Conservation (phyloP, 2,329 filamentous ascomycete species). For the Phoma sp. region DNA sequence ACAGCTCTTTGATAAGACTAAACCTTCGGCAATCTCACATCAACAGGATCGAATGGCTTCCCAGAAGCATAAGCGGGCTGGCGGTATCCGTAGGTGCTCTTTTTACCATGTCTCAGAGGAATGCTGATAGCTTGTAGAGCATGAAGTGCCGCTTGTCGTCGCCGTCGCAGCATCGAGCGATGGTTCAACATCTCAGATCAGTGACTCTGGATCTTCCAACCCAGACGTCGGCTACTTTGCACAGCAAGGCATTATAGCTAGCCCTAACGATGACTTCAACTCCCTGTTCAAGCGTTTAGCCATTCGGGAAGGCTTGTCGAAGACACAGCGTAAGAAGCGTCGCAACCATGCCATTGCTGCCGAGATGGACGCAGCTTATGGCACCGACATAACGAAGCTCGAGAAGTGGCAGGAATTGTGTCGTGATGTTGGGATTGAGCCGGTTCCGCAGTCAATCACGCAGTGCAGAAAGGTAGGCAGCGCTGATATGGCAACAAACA, state of each 20-base stretch:
- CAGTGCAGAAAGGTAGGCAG: slow-evolving; percentile 33
- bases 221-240: slow-evolving; percentile 4
- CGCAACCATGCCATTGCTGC: slow-evolving; percentile 9
- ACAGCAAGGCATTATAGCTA: slow-evolving; percentile 18
- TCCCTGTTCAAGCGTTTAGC: slow-evolving; percentile 25
- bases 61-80: neutral
- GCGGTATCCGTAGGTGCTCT: neutral
- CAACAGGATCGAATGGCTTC: neutral
- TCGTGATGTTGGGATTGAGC: slow-evolving; percentile 19
- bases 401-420: slow-evolving; percentile 34
- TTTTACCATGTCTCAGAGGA: neutral
- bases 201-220: neutral
- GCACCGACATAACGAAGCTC: slow-evolving; percentile 16
- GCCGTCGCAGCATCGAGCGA: neutral
- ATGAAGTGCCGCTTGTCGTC: neutral
- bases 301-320: slow-evolving; percentile 20
- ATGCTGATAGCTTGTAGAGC: neutral
- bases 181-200: neutral
- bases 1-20: neutral
- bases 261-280: slow-evolving; percentile 12
- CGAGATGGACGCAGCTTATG: slow-evolving; percentile 23
- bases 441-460: slow-evolving; percentile 23
- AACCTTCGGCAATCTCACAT: neutral
- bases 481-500: neutral
- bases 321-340: slow-evolving; percentile 5